Base-by-base conservation (phyloP, 2,329 filamentous ascomycete genomes). In the Fusarium hostae region DNA sequence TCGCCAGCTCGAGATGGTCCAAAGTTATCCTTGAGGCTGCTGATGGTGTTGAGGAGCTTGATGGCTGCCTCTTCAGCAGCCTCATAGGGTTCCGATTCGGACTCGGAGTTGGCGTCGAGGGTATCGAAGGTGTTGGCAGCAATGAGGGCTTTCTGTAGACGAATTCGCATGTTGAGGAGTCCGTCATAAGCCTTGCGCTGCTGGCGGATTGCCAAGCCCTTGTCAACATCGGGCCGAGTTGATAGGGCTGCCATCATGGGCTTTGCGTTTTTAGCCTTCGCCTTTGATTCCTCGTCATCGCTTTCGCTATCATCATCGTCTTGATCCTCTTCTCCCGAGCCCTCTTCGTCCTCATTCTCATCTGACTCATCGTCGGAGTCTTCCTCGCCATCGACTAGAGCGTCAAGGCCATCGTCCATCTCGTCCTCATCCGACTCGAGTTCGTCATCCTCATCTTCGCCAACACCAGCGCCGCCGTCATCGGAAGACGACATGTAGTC, bases 161-260 rank as follows among this genome's bases (percentile, higher is more conserved):
- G 93, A 78, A 99, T 98, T 24, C 96, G 91, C 18, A 94, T 88
- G 82, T 97, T 97, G 35, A 99, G 87, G 2, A 98, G 88, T 1
- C 93, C 89, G 75, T 98, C 95, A 77, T 97, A 99, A 1, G 91
- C 90, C 68, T 91, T 91, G 56, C 94, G 90, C 82, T 99, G 96
- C 63, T 90, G 86, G 76, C 94, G 95, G 40, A 99, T 93, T 0
- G 95, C 95, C 59, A 88, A 83, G 16, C 96, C 96, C 81, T 98
- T 98, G 44, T 91, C 89, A 8, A 92, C 90, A 78, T 98, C 96
- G 28, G 75, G 65, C 48, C 75, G 73, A 50, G 73, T 80, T 48
- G 80, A 79, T 18, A 78, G 59, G 18, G 76, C 77, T n/a, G 74
- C 76, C 58, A 78, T 60, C 22, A 74, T 70, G 9, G 79, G 79